These are phyloP conservation scores for Naganishia onofrii DNA, from an alignment of 768 basidiomycete genomes.

Conservation along the genomic window DNA sequence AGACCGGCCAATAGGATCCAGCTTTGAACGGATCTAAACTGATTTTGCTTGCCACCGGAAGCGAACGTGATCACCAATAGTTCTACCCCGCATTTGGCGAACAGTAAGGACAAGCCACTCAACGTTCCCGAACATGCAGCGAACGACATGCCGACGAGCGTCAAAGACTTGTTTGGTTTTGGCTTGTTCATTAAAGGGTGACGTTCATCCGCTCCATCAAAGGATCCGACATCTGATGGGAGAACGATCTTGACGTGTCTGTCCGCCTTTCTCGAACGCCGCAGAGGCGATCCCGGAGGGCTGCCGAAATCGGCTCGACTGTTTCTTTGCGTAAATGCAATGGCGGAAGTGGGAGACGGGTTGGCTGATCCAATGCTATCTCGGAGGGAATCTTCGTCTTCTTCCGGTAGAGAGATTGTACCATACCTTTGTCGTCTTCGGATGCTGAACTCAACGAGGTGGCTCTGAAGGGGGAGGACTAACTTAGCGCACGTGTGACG, in stretches of 20 bases:
- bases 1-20: conserved; percentile 77
- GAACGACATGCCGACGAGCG: conserved; percentile 75
- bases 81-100: conserved; percentile 91
- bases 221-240: conserved; percentile 10
- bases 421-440: conserved; percentile 7
- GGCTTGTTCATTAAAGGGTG: background rate
- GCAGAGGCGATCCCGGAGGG: background rate
- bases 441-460: conserved; percentile 65
- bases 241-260: conserved; percentile 8
- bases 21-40: conserved; percentile 52
- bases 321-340: conserved; percentile 4
- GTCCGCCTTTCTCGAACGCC: background rate
- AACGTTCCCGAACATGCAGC: conserved; percentile 83
- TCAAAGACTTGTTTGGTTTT: conserved; percentile 20
- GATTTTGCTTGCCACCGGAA: conserved; percentile 41
- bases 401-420: background rate
- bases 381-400: background rate
- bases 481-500: background rate
- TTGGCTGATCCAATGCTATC: conserved; percentile 7
- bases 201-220: background rate
- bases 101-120: conserved; percentile 85
- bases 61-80: conserved; percentile 68
- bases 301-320: too few species aligned
- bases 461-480: conserved; percentile 60
- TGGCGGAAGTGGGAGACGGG: conserved; percentile 5